phyloP scores from a whole-genome alignment of 2,329 filamentous ascomycete genomes.

The Rhinocladiella mackenziei region DNA sequence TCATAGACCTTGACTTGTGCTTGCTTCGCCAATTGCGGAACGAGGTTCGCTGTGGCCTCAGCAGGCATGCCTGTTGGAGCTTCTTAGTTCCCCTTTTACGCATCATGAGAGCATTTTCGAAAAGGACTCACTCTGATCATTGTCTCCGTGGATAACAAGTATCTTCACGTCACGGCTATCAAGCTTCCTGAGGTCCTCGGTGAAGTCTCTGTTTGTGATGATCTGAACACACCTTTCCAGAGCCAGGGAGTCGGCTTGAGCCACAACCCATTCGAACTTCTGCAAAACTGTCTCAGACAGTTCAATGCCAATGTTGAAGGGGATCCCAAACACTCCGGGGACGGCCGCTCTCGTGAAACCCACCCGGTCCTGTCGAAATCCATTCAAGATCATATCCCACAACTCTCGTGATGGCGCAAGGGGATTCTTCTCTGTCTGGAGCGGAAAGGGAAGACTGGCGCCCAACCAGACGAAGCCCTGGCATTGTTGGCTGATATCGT shows the following conservation, averaged over 20 bases:
- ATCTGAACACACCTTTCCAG: slow-evolving; percentile 33
- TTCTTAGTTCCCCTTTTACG: neutral
- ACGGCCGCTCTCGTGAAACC: slow-evolving; percentile 28
- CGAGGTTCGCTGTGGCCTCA: slow-evolving; percentile 27
- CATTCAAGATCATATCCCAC: slow-evolving; percentile 31
- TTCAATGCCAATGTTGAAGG: slow-evolving; percentile 25
- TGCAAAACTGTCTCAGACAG: slow-evolving; percentile 24
- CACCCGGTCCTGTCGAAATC: slow-evolving; percentile 27
- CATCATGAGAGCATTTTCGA: neutral
- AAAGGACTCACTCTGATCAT: slow-evolving; percentile 27
- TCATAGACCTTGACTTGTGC: slow-evolving; percentile 32
- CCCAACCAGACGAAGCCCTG: slow-evolving; percentile 32
- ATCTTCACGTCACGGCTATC: slow-evolving; percentile 23
- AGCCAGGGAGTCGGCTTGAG: slow-evolving; percentile 30
- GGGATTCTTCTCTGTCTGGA: slow-evolving; percentile 28
- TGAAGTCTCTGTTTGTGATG: slow-evolving; percentile 31
- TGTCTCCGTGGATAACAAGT: slow-evolving; percentile 32
- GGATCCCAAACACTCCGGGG: slow-evolving; percentile 27
- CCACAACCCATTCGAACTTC: slow-evolving; percentile 29
- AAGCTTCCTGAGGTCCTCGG: slow-evolving; percentile 26
- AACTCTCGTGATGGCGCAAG: slow-evolving; percentile 27
- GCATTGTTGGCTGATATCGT: slow-evolving; percentile 15
- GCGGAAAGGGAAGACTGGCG: slow-evolving; percentile 27
- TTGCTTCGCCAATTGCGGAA: slow-evolving; percentile 29
- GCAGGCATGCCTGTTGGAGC: slow-evolving; percentile 26